Evolutionary conservation across 164 flowering plant genomes (phyloP).

Genomic region (Annona squamosa): DNA sequence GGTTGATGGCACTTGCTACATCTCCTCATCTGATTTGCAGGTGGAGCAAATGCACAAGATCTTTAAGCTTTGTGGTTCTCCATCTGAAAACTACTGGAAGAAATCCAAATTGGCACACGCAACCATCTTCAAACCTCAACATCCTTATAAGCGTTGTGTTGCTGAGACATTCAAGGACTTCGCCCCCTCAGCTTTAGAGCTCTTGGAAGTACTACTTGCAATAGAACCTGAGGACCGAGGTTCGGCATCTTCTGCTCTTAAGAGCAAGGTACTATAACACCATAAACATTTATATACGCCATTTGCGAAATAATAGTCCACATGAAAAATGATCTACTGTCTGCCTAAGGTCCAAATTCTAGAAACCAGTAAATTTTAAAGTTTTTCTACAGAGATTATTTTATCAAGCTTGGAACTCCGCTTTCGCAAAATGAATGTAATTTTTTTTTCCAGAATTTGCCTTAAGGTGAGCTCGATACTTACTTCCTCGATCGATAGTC

Average conservation of each 20-base stretch:
- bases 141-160: conserved; percentile 51
- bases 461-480: too few species aligned
- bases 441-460: too few species aligned
- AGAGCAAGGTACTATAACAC: conserved; percentile 41
- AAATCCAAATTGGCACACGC: conserved; percentile 46
- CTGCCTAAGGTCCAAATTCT: too few species aligned
- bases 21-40: conserved; percentile 20
- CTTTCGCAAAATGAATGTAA: too few species aligned
- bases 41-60: conserved; percentile 86
- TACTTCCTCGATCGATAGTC: too few species aligned
- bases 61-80: conserved; percentile 81
- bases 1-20: background rate
- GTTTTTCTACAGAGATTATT: too few species aligned
- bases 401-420: too few species aligned
- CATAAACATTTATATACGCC: too few species aligned
- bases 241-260: conserved; percentile 53
- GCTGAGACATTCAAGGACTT: conserved; percentile 48
- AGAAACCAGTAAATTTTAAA: too few species aligned
- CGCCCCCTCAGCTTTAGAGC: conserved; percentile 40
- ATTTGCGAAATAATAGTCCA: too few species aligned
- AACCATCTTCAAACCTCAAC: conserved; percentile 53
- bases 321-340: too few species aligned
- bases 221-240: conserved; percentile 59
- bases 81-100: conserved; percentile 75
- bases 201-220: conserved; percentile 64